Conservation (phyloP, 2,329 filamentous ascomycete species). For the Metarhizium brunneum region DNA sequence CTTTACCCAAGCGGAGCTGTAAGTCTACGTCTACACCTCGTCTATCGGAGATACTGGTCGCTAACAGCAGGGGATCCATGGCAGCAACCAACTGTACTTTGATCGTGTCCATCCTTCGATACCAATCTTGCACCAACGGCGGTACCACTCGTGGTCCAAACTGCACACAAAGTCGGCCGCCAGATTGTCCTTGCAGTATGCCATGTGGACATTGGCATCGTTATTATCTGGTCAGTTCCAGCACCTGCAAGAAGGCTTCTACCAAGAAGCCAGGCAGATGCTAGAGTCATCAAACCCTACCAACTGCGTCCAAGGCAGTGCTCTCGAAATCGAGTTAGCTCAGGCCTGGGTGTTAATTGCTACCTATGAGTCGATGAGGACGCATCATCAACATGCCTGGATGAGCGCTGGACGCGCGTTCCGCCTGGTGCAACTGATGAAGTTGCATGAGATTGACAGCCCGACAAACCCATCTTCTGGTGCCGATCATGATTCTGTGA, state of each 20-base stretch:
- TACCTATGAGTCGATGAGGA: constrained; percentile 26
- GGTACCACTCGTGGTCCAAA: constrained; percentile 9
- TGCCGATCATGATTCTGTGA: constrained; percentile 12
- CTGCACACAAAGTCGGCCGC: background rate
- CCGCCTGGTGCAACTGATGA: constrained; percentile 25
- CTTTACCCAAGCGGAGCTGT: constrained; percentile 8
- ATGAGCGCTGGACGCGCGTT: constrained; percentile 26
- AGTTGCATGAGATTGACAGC: constrained; percentile 24
- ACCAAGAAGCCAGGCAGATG: constrained; percentile 4
- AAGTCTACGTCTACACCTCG: background rate
- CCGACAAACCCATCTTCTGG: constrained; percentile 1
- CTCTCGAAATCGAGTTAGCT: constrained; percentile 17
- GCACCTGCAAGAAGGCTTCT: constrained; percentile 6
- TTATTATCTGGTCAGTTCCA: constrained; percentile 21
- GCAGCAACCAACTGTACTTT: constrained; percentile 13
- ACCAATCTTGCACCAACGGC: constrained; percentile 11
- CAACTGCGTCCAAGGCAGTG: background rate
- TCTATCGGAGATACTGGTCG: background rate
- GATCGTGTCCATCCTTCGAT: constrained; percentile 11
- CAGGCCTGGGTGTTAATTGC: constrained; percentile 28
- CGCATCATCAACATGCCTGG: constrained; percentile 23
- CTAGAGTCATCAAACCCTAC: constrained; percentile 6
- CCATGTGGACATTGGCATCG: constrained; percentile 27
- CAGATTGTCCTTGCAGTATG: constrained; percentile 19
- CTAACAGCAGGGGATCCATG: background rate